Evolutionary conservation across 345 rosid species (phyloP).

Genomic region (Moringa oleifera): DNA sequence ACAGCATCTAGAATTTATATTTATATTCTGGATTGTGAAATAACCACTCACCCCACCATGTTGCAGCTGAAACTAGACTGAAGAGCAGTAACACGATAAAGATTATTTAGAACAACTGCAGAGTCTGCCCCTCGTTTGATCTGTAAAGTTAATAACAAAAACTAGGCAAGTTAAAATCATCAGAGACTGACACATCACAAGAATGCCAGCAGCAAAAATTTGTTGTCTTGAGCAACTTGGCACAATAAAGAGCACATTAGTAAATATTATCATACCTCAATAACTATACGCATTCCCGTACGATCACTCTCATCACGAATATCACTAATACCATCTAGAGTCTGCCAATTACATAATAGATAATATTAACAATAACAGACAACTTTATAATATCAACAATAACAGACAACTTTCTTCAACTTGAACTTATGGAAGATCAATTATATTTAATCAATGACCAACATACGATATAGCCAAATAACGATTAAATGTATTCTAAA

Average conservation of each 20-base stretch:
- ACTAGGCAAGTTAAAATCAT: conserved; percentile 1
- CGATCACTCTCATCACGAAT: conserved; percentile 98
- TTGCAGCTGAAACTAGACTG: conserved; percentile 97
- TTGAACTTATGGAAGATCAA: no score
- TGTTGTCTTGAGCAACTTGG: conserved; percentile 1
- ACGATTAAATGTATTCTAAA: no score
- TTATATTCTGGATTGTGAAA: no score
- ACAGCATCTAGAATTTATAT: no score
- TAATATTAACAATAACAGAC: conserved; percentile 15
- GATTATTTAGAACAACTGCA: conserved; percentile 71
- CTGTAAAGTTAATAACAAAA: conserved; percentile 30
- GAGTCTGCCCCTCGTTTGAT: conserved; percentile 88
- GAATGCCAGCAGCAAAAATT: neutral
- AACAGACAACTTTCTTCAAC: no score
- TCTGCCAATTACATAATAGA: conserved; percentile 33
- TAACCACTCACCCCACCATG: conserved; percentile 80
- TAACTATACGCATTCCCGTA: conserved; percentile 86
- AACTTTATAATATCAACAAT: no score
- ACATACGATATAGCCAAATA: no score
- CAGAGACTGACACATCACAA: neutral
- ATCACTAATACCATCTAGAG: conserved; percentile 85
- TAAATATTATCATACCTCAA: conserved; percentile 56
- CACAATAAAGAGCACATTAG: conserved; percentile 5
- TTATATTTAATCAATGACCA: no score
- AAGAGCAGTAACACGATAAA: conserved; percentile 83